A percentile compares a stretch with the other conserved stretches of the same genome.
These are phyloP conservation scores for Tulasnella sp. DNA, from an alignment of 768 basidiomycete genomes.

Conservation along the genomic window DNA sequence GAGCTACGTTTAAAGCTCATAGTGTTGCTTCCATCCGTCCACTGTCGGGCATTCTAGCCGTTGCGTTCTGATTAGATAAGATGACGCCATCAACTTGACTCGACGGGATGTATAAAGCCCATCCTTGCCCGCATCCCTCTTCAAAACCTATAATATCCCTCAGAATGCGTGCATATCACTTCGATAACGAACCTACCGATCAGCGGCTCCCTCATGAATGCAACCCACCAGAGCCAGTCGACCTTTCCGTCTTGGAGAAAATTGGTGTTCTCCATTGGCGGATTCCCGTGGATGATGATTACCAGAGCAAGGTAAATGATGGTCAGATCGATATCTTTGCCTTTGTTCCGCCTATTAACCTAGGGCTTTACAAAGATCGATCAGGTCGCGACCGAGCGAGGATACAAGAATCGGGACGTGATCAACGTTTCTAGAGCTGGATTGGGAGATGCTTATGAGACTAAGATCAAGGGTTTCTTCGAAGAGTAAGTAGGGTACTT, in stretches of 20 bases:
- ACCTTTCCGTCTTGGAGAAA: slow-evolving; percentile 36
- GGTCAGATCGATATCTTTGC: neutral
- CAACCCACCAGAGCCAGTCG: slow-evolving; percentile 38
- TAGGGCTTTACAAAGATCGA: slow-evolving; percentile 33
- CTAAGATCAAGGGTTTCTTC: slow-evolving; percentile 74
- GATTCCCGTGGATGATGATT: slow-evolving; percentile 48
- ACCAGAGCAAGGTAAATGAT: slow-evolving; percentile 33
- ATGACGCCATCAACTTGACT: no score
- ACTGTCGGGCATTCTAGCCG: no score
- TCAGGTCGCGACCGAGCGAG: slow-evolving; percentile 50
- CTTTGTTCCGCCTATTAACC: neutral
- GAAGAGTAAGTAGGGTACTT: slow-evolving; percentile 48
- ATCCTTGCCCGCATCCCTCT: no score
- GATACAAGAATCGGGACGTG: slow-evolving; percentile 75
- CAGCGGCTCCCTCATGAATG: slow-evolving; percentile 75
- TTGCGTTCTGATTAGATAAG: no score
- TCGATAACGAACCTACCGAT: slow-evolving; percentile 52
- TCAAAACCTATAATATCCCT: neutral
- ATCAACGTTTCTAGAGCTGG: slow-evolving; percentile 70
- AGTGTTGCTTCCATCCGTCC: no score
- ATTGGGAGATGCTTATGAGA: slow-evolving; percentile 74
- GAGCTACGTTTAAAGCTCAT: no score
- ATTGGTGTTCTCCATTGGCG: slow-evolving; percentile 60
- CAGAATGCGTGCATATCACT: slow-evolving; percentile 67
- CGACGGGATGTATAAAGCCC: no score